phyloP scores from a whole-genome alignment of 176 grass and related monocot species.

The Elymus sibiricus region DNA sequence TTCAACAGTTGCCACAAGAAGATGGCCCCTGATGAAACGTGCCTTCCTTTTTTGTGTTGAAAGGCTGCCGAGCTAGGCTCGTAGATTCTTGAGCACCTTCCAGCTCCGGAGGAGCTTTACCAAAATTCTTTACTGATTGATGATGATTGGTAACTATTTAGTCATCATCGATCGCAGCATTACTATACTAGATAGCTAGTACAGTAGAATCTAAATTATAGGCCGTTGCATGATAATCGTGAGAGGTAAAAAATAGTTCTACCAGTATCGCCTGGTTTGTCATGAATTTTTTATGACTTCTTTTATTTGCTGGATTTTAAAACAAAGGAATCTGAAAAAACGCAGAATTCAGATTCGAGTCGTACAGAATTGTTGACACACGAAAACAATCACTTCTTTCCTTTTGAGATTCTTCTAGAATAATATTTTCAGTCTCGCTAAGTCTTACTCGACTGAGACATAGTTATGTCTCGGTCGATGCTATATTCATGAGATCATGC shows the following conservation, averaged over 20 bases:
- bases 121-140: neutral
- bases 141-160: constrained; percentile 15
- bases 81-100: constrained; percentile 38
- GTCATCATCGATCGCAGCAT: neutral
- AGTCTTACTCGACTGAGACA: too few relatives aligned
- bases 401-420: too few relatives aligned
- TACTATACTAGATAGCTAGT: neutral
- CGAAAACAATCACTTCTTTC: too few relatives aligned
- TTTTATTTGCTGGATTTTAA: neutral
- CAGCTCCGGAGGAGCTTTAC: neutral
- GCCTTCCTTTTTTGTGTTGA: neutral
- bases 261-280: neutral
- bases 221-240: neutral
- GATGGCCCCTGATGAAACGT: neutral
- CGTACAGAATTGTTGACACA: too few relatives aligned
- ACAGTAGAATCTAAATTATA: neutral
- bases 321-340: neutral
- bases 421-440: too few relatives aligned
- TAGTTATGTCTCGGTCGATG: too few relatives aligned
- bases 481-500: too few relatives aligned
- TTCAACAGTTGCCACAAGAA: constrained; percentile 4
- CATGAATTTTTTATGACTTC: neutral
- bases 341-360: neutral
- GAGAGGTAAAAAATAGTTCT: neutral
- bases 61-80: constrained; percentile 20